Base-by-base conservation (phyloP, 352 stramenopile species). In the Phytophthora pluvialis region DNA sequence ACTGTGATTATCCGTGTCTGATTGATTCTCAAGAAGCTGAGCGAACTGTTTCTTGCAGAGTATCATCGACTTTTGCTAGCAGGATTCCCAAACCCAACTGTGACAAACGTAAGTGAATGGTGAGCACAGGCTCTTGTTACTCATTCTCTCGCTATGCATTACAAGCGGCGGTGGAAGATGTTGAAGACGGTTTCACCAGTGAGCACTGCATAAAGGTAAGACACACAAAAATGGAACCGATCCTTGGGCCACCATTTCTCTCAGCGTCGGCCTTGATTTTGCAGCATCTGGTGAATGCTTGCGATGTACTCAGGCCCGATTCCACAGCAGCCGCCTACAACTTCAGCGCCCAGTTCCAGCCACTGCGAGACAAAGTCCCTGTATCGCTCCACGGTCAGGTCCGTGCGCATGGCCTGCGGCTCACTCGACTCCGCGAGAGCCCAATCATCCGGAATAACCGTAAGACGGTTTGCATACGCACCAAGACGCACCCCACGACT, bases 291-390 rank as follows among this genome's bases (percentile, higher is more conserved):
- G 56, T 81, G 73, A 36, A 97, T 77, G 8, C 46, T 68, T 21
- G 59, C 60, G 55, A 98, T 97, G 59, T 97, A 89, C 45, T 88
- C 78, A 1, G 93, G 89, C 6, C 83, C 89, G 60, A 97, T 94
- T 43, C 90, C 91, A 71, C 90, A 98, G 73, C 93, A 98, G n/a
- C 90, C 93, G 29, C 90, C 93, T 29, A 98, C 79, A 49, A 97
- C 54, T 64, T 80, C 77, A 35, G 81, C 78, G 18, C 81, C 78
- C 8, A 90, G 60, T 28, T 64, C 56, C 16, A 94, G 65, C 88
- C 88, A 95, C 18, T 77, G 50, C 46, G 66, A 39, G 0, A 96
- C 86, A 79, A 95, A 97, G 0, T 83, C 33, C 3, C 42, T 48
- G 45, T 98, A 98, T 46, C 62, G 35, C 29, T 82, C 60, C 38